Evolutionary conservation across 371 early-diverging fungal genomes (phyloP).

Genomic region (Blakeslea trispora): DNA sequence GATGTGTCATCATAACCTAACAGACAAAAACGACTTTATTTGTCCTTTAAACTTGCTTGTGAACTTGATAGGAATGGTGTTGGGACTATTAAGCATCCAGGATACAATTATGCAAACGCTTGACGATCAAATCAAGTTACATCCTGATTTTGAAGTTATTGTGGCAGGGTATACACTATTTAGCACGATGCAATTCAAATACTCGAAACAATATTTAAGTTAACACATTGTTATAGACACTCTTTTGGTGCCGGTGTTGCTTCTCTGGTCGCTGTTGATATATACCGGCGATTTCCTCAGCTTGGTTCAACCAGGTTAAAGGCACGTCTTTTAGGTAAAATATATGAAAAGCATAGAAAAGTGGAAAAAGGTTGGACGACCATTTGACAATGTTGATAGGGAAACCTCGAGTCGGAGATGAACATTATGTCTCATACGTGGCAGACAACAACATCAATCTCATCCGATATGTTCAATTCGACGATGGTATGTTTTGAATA

Average conservation of each 20-base stretch:
- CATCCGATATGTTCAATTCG: background rate
- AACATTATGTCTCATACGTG: constrained; percentile 7
- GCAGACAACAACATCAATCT: constrained; percentile 1
- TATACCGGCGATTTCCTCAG: background rate
- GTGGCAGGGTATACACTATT: constrained; percentile 4
- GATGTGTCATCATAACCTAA: background rate
- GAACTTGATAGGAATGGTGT: background rate
- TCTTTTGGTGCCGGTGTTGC: constrained; percentile 16
- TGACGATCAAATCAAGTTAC: constrained; percentile 1
- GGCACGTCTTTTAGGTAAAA: constrained; percentile 6
- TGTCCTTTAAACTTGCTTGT: background rate
- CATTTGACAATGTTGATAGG: background rate
- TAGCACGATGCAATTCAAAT: background rate
- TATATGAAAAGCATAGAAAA: background rate
- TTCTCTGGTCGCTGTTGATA: constrained; percentile 6
- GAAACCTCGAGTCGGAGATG: constrained; percentile 12
- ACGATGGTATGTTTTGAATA: background rate
- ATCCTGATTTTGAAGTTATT: constrained; percentile 5
- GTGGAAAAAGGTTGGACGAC: background rate
- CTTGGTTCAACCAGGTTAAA: background rate
- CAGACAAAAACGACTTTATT: background rate
- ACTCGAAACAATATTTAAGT: no score
- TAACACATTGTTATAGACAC: constrained; percentile 5
- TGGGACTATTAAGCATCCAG: background rate
- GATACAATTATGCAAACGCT: constrained; percentile 8